Percentiles rank a stretch among this genome's conserved stretches.
Evolutionary conservation across 352 stramenopile genomes (phyloP).

Genomic region (Pythium vanterpoolii): DNA sequence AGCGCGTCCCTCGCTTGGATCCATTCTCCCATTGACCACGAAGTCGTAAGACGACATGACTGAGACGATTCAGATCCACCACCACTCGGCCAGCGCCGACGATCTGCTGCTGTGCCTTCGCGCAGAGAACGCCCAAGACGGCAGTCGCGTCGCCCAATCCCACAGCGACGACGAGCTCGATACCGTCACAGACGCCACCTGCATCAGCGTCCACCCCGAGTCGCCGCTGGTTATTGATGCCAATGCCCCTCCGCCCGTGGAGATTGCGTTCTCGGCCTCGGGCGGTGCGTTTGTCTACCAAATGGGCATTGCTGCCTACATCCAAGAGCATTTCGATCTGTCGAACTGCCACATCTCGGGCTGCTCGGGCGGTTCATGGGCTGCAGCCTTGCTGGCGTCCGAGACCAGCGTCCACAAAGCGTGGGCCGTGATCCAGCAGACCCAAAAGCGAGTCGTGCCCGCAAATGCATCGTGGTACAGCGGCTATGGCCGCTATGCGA

Average conservation of each 20-base stretch:
- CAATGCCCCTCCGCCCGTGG: conserved; percentile 27
- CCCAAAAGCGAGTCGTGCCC: conserved; percentile 37
- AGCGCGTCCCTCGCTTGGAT: neutral
- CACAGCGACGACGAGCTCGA: conserved; percentile 38
- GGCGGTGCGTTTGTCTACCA: conserved; percentile 68
- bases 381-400: conserved; percentile 41
- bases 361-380: conserved; percentile 40
- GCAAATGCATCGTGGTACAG: conserved; percentile 53
- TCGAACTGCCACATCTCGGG: conserved; percentile 39
- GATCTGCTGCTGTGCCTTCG: conserved; percentile 15
- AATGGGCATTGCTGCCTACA: conserved; percentile 66
- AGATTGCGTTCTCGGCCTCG: conserved; percentile 70
- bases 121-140: conserved; percentile 10
- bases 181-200: conserved; percentile 12
- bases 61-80: conserved; percentile 6
- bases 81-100: conserved; percentile 24
- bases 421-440: conserved; percentile 53
- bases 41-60: neutral
- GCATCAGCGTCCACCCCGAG: conserved; percentile 11
- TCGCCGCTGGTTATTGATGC: neutral
- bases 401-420: conserved; percentile 45
- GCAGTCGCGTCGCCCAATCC: conserved; percentile 3
- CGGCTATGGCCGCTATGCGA: conserved; percentile 57
- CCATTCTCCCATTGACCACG: neutral
- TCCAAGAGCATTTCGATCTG: conserved; percentile 62